Conservation (phyloP, 2,329 filamentous ascomycete genomes). For the Colletotrichum sp. region DNA sequence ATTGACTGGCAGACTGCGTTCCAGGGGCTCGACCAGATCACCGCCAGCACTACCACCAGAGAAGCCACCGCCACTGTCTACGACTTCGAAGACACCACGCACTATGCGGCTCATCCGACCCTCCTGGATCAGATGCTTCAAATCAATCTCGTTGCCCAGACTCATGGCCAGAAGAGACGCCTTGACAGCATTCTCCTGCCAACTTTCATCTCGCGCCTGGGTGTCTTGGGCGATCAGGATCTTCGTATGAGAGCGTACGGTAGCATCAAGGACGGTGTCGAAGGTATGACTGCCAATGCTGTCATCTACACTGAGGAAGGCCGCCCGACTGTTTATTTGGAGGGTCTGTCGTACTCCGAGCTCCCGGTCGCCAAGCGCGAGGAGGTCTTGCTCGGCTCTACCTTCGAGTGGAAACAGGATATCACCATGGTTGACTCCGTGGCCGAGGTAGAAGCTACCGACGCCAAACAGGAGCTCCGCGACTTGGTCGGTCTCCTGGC, state of each 20-base stretch:
- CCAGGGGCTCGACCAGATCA: constrained; percentile 2
- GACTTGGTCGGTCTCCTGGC: not conserved
- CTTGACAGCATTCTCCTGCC: not conserved
- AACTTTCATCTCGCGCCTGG: not conserved
- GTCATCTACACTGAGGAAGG: constrained; percentile 8
- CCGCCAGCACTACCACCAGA: not conserved
- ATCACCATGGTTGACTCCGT: not conserved
- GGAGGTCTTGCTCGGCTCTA: not conserved
- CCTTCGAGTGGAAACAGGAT: constrained; percentile 4
- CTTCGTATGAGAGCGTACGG: constrained; percentile 5
- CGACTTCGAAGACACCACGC: constrained; percentile 8
- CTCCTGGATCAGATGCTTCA: constrained; percentile 10
- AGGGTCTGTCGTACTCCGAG: constrained; percentile 4
- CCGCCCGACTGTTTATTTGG: not conserved
- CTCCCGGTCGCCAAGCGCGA: not conserved
- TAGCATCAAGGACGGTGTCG: not conserved
- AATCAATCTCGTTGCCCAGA: constrained; percentile 3
- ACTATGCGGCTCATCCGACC: constrained; percentile 1
- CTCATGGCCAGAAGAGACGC: not conserved
- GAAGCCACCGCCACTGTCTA: constrained; percentile 6
- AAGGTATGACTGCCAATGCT: not conserved
- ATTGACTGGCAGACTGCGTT: constrained; percentile 11
- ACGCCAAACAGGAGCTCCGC: not conserved
- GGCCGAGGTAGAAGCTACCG: not conserved
- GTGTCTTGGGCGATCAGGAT: not conserved